phyloP scores from a whole-genome alignment of 805 yeast species.

The Deakozyma indianensis region DNA sequence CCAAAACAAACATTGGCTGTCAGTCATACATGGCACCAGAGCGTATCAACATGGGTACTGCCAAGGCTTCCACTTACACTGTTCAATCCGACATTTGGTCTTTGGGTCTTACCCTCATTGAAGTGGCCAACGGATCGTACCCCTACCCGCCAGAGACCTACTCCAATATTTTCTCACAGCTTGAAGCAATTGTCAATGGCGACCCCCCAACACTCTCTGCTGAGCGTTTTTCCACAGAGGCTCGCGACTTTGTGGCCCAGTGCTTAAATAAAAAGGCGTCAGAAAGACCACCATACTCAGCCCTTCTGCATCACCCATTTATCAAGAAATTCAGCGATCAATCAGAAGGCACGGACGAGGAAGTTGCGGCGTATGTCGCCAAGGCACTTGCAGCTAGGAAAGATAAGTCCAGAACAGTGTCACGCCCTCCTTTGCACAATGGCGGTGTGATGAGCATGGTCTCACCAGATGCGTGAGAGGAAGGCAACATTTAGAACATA shows the following conservation, averaged over 20 bases:
- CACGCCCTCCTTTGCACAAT: background rate
- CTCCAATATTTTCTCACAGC: constrained; percentile 78
- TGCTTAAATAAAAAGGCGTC: constrained; percentile 66
- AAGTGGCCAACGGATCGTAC: constrained; percentile 78
- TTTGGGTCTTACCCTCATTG: constrained; percentile 71
- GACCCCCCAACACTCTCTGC: constrained; percentile 71
- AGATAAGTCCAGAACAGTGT: background rate
- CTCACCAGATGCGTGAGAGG: too few relatives aligned
- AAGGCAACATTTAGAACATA: too few relatives aligned
- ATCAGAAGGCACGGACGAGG: background rate
- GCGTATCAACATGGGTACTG: constrained; percentile 38
- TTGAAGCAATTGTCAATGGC: constrained; percentile 94
- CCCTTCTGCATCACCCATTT: constrained; percentile 78
- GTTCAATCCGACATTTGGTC: constrained; percentile 97
- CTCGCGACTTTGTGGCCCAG: constrained; percentile 63
- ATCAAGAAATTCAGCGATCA: constrained; percentile 24
- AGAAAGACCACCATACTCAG: constrained; percentile 65
- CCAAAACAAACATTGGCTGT: constrained; percentile 92
- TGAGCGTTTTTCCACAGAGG: constrained; percentile 51
- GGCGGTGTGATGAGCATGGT: background rate
- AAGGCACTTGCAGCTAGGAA: background rate
- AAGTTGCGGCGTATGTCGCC: background rate
- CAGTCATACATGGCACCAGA: constrained; percentile 99
- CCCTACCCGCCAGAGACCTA: constrained; percentile 96
- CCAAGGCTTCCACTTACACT: constrained; percentile 69